These are phyloP conservation scores for Penicillium cosmopolitanum DNA, from an alignment of 495 filamentous ascomycete species.

Conservation along the genomic window DNA sequence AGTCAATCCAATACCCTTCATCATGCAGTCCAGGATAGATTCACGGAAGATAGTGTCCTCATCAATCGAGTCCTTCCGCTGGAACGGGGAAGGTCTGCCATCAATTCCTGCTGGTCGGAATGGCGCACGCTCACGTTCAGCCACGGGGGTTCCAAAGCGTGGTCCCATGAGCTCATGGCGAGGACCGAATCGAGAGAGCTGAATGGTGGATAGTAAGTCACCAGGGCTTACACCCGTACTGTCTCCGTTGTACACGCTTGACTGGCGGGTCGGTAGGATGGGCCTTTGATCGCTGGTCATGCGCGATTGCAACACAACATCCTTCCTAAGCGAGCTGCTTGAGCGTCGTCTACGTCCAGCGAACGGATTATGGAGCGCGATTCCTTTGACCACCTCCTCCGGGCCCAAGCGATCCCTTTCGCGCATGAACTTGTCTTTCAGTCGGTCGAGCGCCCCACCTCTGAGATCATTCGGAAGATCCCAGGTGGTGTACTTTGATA, in stretches of 20 bases:
- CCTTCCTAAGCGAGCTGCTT: conserved; percentile 75
- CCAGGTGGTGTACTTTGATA: conserved; percentile 88
- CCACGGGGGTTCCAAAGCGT: conserved; percentile 56
- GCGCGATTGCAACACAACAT: conserved; percentile 73
- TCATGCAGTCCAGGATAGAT: conserved; percentile 91
- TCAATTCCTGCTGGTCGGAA: conserved; percentile 52
- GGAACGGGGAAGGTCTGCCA: conserved; percentile 49
- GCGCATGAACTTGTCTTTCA: conserved; percentile 91
- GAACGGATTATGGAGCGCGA: conserved; percentile 87
- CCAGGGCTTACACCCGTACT: conserved; percentile 63
- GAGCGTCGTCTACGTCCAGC: conserved; percentile 69
- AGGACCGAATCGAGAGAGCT: conserved; percentile 65
- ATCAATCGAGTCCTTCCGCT: conserved; percentile 75
- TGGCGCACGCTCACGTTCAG: conserved; percentile 58
- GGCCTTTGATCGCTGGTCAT: conserved; percentile 35
- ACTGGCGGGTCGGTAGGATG: conserved; percentile 19
- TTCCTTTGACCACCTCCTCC: conserved; percentile 89
- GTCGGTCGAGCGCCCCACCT: conserved; percentile 76
- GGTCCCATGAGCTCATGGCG: conserved; percentile 38
- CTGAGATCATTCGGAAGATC: conserved; percentile 92
- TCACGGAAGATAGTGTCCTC: conserved; percentile 88
- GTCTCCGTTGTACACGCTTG: conserved; percentile 25
- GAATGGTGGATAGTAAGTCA: conserved; percentile 80
- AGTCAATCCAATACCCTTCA: conserved; percentile 88
- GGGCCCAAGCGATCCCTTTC: conserved; percentile 82